Conservation (phyloP, 305 asterid species). For the Fraxinus sp. region DNA sequence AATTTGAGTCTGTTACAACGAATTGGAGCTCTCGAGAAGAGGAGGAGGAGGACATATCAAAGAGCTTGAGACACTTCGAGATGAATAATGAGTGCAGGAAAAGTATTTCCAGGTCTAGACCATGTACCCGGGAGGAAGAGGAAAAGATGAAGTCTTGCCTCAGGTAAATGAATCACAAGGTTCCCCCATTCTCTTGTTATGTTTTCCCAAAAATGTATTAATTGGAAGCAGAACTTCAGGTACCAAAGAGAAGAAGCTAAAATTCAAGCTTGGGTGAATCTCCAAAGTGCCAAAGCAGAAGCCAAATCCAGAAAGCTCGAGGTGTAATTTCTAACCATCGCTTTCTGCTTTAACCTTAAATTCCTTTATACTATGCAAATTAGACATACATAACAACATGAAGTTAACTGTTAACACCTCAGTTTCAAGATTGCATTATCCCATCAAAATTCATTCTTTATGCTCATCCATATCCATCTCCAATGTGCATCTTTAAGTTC, state of each 20-base stretch:
- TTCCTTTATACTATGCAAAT: neutral
- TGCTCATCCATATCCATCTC: neutral
- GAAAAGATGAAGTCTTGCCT: constrained; percentile 75
- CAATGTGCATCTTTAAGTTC: neutral
- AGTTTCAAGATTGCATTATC: neutral
- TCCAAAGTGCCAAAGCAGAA: constrained; percentile 88
- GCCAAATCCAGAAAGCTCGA: constrained; percentile 95
- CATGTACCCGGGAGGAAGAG: constrained; percentile 73
- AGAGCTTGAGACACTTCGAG: constrained; percentile 93
- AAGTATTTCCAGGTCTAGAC: constrained; percentile 54
- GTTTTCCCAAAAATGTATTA: neutral
- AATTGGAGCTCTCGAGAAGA: constrained; percentile 95
- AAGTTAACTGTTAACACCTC: neutral
- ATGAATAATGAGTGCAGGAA: constrained; percentile 55
- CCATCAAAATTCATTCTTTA: neutral
- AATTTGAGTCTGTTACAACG: constrained; percentile 48
- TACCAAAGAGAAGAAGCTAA: constrained; percentile 94
- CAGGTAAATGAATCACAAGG: constrained; percentile 38
- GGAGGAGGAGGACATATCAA: constrained; percentile 93
- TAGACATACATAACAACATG: neutral
- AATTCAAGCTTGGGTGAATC: constrained; percentile 96
- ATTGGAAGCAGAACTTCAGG: constrained; percentile 43
- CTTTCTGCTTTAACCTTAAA: neutral
- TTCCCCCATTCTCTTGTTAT: neutral
- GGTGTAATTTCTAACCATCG: constrained; percentile 37